Percentiles rank a stretch among this genome's conserved stretches.
Evolutionary conservation across 2,329 filamentous ascomycete species (phyloP).

Genomic region (Aureobasidium sp.): DNA sequence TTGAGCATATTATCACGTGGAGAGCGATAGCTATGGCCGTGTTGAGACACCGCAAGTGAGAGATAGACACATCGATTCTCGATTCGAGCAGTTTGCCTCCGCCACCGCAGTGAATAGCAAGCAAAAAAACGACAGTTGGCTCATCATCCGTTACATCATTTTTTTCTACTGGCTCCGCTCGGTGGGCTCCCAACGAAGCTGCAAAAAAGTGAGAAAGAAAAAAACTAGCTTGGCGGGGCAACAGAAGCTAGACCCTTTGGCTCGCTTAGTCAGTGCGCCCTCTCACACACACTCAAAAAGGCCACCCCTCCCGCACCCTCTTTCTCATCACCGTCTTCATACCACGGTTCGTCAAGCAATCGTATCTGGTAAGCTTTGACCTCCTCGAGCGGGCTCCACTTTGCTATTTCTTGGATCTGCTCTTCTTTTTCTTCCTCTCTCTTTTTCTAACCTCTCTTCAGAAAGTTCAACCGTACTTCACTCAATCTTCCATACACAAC

Average conservation of each 20-base stretch:
- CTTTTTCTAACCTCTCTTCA: constrained; percentile 15
- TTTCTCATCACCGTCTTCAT: constrained; percentile 18
- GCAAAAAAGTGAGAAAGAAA: constrained; percentile 11
- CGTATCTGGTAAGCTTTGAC: constrained; percentile 20
- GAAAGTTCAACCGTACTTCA: constrained; percentile 26
- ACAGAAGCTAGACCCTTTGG: constrained; percentile 4
- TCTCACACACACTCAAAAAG: constrained; percentile 13
- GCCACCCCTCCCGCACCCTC: constrained; percentile 13
- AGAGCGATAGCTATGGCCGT: not conserved
- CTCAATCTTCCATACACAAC: constrained; percentile 30
- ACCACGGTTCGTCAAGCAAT: constrained; percentile 20
- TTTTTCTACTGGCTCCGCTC: not conserved
- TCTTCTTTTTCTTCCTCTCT: not conserved
- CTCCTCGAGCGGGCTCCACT: constrained; percentile 11
- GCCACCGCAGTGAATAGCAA: constrained; percentile 6
- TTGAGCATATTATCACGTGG: not conserved
- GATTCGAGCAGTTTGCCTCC: constrained; percentile 10
- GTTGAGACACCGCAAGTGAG: constrained; percentile 5
- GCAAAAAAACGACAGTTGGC: constrained; percentile 2
- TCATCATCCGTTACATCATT: constrained; percentile 12
- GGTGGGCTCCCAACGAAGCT: constrained; percentile 10
- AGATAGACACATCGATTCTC: not conserved
- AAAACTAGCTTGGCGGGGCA: constrained; percentile 14
- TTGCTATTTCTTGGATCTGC: constrained; percentile 11
- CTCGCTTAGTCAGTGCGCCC: constrained; percentile 9